phyloP scores from a whole-genome alignment of 1,284 basidiomycete genomes.

The Marasmius oreades region DNA sequence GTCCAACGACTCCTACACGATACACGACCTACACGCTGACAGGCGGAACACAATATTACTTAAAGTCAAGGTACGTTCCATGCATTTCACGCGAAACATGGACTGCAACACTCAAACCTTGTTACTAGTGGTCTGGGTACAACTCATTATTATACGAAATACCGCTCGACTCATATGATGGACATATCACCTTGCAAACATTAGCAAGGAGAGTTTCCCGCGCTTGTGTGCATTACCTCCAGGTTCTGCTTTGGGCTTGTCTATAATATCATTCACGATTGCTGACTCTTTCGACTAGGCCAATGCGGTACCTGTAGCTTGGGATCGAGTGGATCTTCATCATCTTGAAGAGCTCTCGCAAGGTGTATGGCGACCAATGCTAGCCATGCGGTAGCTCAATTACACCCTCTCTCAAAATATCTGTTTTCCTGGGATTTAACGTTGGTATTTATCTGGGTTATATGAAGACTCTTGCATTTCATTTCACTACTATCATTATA shows the following conservation, averaged over 20 bases:
- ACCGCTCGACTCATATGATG: constrained; percentile 64
- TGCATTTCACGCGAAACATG: not conserved
- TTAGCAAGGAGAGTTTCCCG: constrained; percentile 65
- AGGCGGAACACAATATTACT: constrained; percentile 54
- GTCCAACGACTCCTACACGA: constrained; percentile 53
- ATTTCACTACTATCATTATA: not conserved
- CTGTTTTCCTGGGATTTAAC: not conserved
- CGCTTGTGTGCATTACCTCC: constrained; percentile 71
- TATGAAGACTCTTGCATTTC: not conserved
- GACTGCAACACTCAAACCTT: not conserved
- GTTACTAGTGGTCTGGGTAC: constrained; percentile 65
- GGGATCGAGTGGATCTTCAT: constrained; percentile 67
- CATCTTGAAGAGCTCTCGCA: constrained; percentile 66
- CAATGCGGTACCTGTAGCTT: constrained; percentile 63
- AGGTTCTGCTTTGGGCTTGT: constrained; percentile 39
- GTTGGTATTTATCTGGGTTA: not conserved
- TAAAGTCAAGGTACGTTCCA: constrained; percentile 50
- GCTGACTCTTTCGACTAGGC: constrained; percentile 32
- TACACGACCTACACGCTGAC: constrained; percentile 64
- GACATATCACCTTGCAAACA: constrained; percentile 61
- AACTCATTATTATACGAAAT: constrained; percentile 70
- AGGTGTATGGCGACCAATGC: constrained; percentile 69
- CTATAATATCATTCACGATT: constrained; percentile 9
- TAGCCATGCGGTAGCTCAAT: constrained; percentile 35
- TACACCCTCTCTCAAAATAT: not conserved